Conservation (phyloP, 116 monocot genomes). For the Dioscorea cayenensis region DNA sequence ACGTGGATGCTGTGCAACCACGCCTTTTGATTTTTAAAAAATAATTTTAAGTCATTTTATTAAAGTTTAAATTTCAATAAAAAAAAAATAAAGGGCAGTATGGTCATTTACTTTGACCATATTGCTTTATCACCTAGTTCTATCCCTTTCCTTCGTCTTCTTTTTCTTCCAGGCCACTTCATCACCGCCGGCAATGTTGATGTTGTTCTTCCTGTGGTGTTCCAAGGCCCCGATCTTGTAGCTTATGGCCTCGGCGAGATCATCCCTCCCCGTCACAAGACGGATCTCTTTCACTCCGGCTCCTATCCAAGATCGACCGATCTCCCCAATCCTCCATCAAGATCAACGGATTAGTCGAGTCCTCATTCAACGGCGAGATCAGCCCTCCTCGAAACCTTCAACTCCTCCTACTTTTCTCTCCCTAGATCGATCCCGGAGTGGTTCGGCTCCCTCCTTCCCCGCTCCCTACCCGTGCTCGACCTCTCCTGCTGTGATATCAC, state of each 20-base stretch:
- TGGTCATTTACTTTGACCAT: too few relatives aligned
- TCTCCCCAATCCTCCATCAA: not conserved
- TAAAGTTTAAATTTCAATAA: too few relatives aligned
- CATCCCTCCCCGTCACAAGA: not conserved
- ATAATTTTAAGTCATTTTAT: too few relatives aligned
- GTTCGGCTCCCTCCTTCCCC: slow-evolving; percentile 40
- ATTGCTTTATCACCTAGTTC: too few relatives aligned
- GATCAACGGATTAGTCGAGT: not conserved
- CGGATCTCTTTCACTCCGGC: not conserved
- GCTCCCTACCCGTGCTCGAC: slow-evolving; percentile 34
- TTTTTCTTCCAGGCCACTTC: not conserved
- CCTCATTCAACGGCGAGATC: too few relatives aligned
- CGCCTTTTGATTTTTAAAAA: too few relatives aligned
- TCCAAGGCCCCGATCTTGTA: slow-evolving; percentile 4
- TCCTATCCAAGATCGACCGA: not conserved
- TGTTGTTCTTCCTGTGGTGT: slow-evolving; percentile 11
- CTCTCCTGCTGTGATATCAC: slow-evolving; percentile 32
- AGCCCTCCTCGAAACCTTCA: slow-evolving; percentile 45
- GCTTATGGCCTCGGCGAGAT: slow-evolving; percentile 23
- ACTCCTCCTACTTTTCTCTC: slow-evolving; percentile 57
- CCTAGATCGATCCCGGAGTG: slow-evolving; percentile 68
- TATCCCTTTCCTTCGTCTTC: too few relatives aligned
- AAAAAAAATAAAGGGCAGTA: too few relatives aligned
- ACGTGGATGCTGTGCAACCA: too few relatives aligned
- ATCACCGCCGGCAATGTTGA: slow-evolving; percentile 12